These are phyloP conservation scores for Zymoseptoria ardabiliae DNA, from an alignment of 2,329 filamentous ascomycete genomes.

Conservation along the genomic window DNA sequence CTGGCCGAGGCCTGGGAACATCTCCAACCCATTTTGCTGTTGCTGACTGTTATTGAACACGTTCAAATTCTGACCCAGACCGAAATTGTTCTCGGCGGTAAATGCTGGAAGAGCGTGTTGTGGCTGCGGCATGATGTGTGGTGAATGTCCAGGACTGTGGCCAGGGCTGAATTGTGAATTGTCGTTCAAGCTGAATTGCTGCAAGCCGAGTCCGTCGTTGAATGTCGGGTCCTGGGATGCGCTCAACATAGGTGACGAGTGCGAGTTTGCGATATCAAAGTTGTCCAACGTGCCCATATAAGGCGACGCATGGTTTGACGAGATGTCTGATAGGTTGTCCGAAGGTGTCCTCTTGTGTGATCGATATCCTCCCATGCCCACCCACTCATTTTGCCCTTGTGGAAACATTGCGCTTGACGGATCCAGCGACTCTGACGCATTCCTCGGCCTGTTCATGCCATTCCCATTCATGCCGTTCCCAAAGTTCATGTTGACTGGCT, in stretches of 20 bases:
- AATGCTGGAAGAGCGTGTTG: slow-evolving; percentile 46
- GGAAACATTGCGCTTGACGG: slow-evolving; percentile 53
- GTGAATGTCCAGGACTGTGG: slow-evolving; percentile 57
- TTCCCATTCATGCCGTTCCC: not conserved
- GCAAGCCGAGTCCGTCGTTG: slow-evolving; percentile 69
- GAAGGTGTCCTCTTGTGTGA: slow-evolving; percentile 78
- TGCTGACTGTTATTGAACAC: slow-evolving; percentile 40
- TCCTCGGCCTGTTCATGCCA: slow-evolving; percentile 50
- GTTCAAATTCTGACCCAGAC: slow-evolving; percentile 40
- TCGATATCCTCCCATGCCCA: slow-evolving; percentile 57
- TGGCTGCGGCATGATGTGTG: slow-evolving; percentile 62
- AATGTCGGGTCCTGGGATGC: slow-evolving; percentile 68
- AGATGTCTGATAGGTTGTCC: slow-evolving; percentile 82
- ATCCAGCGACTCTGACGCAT: slow-evolving; percentile 50
- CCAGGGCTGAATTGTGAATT: slow-evolving; percentile 32
- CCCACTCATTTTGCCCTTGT: slow-evolving; percentile 51
- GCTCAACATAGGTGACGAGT: slow-evolving; percentile 73
- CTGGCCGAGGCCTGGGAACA: slow-evolving; percentile 43
- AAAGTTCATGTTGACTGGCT: slow-evolving; percentile 34
- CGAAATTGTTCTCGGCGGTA: slow-evolving; percentile 38
- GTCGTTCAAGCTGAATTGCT: slow-evolving; percentile 73
- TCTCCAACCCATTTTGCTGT: slow-evolving; percentile 39
- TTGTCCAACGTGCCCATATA: slow-evolving; percentile 69
- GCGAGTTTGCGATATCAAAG: slow-evolving; percentile 62
- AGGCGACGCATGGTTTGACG: slow-evolving; percentile 70